Base-by-base conservation (phyloP, 2,329 filamentous ascomycete species). In the Rutstroemia sydowiana region DNA sequence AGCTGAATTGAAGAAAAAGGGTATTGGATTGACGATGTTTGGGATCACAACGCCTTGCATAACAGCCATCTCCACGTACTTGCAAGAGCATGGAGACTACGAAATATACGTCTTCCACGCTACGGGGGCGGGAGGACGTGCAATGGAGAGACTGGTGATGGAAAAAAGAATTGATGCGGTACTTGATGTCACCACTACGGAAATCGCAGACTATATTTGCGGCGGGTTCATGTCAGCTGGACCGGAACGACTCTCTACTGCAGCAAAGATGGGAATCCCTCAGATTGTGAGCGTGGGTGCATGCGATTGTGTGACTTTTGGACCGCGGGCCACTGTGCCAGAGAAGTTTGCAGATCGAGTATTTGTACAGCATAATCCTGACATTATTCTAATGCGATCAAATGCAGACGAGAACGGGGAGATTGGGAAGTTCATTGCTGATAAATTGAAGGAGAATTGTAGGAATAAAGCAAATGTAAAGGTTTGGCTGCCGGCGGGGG, bases 11-110 rank as follows among this genome's bases (percentile, higher is more conserved):
- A 37, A 34, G 3, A 74, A 72, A 59, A 75, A 73, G 51, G 69
- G 75, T 0, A 70, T 88, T 6, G 84, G 76, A 0, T 76, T 87
- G 21, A 86, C 84, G 2, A 88, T 88, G 84, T 88, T 87, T 61
- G 84, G 85, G 2, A 83, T 88, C 6, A 88, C 85, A 0, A 88
- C 84, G 0, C 82, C 83, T 0, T 78, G 76, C 10, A 83, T 82
- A 0, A 76, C 82, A 43, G 67, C 65, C 1, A 76, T 84, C 1
- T 73, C 81, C 0, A 59, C 65, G 1, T 66, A 75, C 42, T 70
- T 87, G 1, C 5, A 16, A 1, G 71, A 65, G 1, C 65, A 68
- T 2, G 66, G 72, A 48, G 62, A 63, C 2, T 72, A 78, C 45
- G 83, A 87, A 57, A 73, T 77, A 2, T 84, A 79, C 57, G 72